Evolutionary conservation across 208 protist species (phyloP).

Genomic region (Wallacemonas sp.): DNA sequence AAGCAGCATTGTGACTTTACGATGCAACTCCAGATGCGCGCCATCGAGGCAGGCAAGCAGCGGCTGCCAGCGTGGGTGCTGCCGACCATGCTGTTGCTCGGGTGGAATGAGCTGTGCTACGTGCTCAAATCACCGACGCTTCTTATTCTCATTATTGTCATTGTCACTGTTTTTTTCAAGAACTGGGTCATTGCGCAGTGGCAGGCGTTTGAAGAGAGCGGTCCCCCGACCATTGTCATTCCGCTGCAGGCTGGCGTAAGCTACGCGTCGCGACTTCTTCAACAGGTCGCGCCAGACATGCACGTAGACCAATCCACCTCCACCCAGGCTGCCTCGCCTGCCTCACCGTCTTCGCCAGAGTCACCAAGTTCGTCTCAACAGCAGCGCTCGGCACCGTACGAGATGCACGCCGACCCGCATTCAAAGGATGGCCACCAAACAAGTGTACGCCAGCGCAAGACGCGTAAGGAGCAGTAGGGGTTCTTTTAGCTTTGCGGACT

Average conservation of each 20-base stretch:
- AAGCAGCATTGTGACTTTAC: constrained; percentile 84
- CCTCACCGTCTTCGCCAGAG: constrained; percentile 10
- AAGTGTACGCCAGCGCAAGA: constrained; percentile 25
- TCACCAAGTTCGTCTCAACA: constrained; percentile 13
- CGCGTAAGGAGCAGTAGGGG: constrained; percentile 23
- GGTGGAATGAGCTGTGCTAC: constrained; percentile 86
- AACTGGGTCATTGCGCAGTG: constrained; percentile 64
- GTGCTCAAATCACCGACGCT: constrained; percentile 70
- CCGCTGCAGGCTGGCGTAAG: constrained; percentile 39
- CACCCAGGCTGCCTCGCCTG: constrained; percentile 4
- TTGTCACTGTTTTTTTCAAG: constrained; percentile 66
- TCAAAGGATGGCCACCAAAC: neutral
- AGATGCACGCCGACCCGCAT: constrained; percentile 1
- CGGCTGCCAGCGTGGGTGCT: constrained; percentile 78
- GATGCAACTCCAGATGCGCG: constrained; percentile 70
- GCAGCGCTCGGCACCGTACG: neutral
- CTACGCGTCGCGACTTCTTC: neutral
- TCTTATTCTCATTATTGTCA: constrained; percentile 46
- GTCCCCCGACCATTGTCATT: constrained; percentile 57
- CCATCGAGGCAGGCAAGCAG: constrained; percentile 61
- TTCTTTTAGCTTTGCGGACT: no score
- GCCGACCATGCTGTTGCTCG: constrained; percentile 61
- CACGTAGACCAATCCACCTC: neutral
- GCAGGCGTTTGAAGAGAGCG: constrained; percentile 77
- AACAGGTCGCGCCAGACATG: neutral